Conservation (phyloP, 495 filamentous ascomycete genomes). For the Hyaloscypha bicolor region DNA sequence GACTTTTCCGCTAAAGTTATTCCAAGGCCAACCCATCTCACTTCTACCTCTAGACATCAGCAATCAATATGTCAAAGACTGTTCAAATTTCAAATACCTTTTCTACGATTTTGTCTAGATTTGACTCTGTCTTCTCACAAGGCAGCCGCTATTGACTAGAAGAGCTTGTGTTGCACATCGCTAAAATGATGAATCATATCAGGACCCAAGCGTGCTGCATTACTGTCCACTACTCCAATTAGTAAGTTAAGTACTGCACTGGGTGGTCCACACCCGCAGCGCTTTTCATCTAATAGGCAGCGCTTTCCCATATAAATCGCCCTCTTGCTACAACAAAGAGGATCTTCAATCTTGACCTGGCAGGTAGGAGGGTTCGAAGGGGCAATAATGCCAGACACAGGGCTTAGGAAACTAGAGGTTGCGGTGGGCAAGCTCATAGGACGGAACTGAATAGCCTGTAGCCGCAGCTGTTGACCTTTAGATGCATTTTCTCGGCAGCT, state of each 20-base stretch:
- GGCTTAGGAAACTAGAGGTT: too few species aligned
- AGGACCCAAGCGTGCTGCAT: background rate
- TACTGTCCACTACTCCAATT: too few species aligned
- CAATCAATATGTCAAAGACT: conserved; percentile 24
- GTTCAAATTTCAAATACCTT: conserved; percentile 21
- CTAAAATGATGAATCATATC: background rate
- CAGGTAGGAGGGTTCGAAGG: too few species aligned
- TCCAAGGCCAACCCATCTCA: conserved; percentile 27
- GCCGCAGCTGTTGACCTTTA: too few species aligned
- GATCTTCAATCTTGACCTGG: too few species aligned
- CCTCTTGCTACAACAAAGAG: background rate
- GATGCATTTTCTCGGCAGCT: too few species aligned
- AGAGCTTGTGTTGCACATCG: conserved; percentile 2
- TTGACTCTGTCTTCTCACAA: conserved; percentile 25
- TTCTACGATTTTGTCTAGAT: conserved; percentile 24
- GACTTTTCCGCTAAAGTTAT: conserved; percentile 26
- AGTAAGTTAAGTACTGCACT: background rate
- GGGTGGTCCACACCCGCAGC: background rate
- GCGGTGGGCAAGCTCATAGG: too few species aligned
- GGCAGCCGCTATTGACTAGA: conserved; percentile 7
- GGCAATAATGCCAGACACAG: too few species aligned
- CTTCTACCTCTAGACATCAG: conserved; percentile 20
- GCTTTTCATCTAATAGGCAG: too few species aligned
- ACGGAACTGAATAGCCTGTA: too few species aligned
- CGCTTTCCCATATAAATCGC: background rate